Evolutionary conservation across 1,284 basidiomycete species (phyloP).

Genomic region (Jaminaea rosea): DNA sequence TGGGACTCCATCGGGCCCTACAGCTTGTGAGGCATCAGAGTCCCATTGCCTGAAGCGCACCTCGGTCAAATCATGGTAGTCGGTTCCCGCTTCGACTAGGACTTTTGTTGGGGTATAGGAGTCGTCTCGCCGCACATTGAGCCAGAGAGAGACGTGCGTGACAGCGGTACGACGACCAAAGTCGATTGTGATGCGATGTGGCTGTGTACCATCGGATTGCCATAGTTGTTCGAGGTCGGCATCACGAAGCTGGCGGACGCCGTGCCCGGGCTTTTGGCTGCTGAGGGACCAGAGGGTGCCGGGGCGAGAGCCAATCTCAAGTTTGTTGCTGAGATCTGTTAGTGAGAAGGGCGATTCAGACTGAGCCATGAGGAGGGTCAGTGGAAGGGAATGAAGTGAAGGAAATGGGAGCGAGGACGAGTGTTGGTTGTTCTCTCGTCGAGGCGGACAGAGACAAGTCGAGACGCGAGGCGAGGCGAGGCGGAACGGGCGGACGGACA

Average conservation of each 20-base stretch:
- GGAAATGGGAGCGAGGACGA: no score
- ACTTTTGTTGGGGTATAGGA: constrained; percentile 92
- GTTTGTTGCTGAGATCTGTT: constrained; percentile 33
- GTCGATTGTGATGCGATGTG: constrained; percentile 87
- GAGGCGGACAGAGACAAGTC: no score
- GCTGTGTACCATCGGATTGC: constrained; percentile 98
- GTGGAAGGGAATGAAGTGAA: no score
- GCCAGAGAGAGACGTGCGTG: constrained; percentile 85
- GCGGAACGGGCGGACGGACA: no score
- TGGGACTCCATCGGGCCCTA: constrained; percentile 48
- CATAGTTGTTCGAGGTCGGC: constrained; percentile 86
- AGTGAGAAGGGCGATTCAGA: neutral
- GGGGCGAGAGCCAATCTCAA: constrained; percentile 31
- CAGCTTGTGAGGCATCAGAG: neutral
- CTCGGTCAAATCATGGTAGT: constrained; percentile 83
- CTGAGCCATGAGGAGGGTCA: no score
- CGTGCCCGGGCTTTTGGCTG: constrained; percentile 91
- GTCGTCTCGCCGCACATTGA: constrained; percentile 80
- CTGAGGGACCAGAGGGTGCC: constrained; percentile 89
- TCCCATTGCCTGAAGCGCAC: constrained; percentile 44
- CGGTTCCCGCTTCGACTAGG: constrained; percentile 81
- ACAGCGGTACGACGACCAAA: constrained; percentile 84
- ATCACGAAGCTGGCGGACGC: constrained; percentile 81
- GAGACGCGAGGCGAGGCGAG: no score
- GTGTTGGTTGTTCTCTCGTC: no score